Percentiles rank a stretch among this genome's conserved stretches.
These are phyloP conservation scores for Elymus sibiricus DNA, from an alignment of 176 grass and related monocot genomes.

Conservation along the genomic window DNA sequence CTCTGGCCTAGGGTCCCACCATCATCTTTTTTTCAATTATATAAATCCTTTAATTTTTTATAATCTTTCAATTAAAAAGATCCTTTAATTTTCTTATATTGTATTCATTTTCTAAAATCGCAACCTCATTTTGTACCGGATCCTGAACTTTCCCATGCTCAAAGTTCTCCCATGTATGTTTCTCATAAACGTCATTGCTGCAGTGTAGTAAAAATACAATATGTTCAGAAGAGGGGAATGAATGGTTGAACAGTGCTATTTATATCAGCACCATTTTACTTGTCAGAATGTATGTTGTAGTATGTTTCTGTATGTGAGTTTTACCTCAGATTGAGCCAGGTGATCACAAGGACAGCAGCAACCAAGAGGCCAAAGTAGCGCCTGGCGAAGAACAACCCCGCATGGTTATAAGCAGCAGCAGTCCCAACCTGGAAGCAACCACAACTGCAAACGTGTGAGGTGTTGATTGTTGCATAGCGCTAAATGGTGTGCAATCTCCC, in stretches of 20 bases:
- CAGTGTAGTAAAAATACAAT: too few species aligned
- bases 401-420: conserved; percentile 58
- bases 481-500: background rate
- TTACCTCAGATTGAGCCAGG: conserved; percentile 93
- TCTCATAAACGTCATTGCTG: background rate
- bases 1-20: too few species aligned
- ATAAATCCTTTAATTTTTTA: too few species aligned
- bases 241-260: background rate
- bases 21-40: too few species aligned
- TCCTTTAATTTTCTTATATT: too few species aligned
- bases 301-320: background rate
- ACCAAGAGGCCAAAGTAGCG: conserved; percentile 54
- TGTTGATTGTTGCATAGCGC: background rate
- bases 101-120: too few species aligned
- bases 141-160: conserved; percentile 12
- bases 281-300: background rate
- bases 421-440: conserved; percentile 43
- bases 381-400: conserved; percentile 59
- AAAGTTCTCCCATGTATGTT: background rate
- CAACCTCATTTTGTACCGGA: too few species aligned
- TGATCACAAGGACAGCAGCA: conserved; percentile 72
- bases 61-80: too few species aligned
- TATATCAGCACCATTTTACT: background rate
- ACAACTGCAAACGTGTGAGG: background rate
- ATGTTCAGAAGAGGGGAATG: background rate